These are phyloP conservation scores for Polyplosphaeria fusca DNA, from an alignment of 495 filamentous ascomycete species.

Conservation along the genomic window DNA sequence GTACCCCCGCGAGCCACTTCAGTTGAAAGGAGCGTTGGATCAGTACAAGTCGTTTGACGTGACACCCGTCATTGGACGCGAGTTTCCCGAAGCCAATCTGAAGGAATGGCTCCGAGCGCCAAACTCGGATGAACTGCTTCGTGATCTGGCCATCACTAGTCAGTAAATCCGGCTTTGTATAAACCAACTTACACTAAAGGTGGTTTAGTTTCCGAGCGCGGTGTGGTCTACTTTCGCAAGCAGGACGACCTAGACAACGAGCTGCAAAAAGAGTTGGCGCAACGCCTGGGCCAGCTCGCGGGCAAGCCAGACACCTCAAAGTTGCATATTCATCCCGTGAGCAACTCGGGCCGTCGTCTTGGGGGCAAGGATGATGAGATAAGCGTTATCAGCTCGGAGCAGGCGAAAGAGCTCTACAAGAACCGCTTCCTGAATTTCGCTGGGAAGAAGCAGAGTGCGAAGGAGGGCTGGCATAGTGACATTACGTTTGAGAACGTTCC, in stretches of 20 bases:
- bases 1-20: conserved; percentile 41
- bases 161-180: conserved; percentile 19
- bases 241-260: conserved; percentile 65
- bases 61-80: conserved; percentile 65
- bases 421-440: conserved; percentile 15
- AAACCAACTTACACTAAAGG: neutral
- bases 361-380: conserved; percentile 67
- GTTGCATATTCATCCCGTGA: conserved; percentile 71
- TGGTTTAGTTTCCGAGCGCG: conserved; percentile 66
- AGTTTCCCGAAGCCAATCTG: conserved; percentile 59
- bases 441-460: conserved; percentile 33
- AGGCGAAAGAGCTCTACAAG: conserved; percentile 49
- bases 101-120: conserved; percentile 57
- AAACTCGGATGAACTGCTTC: conserved; percentile 64
- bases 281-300: conserved; percentile 61
- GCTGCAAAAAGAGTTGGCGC: conserved; percentile 64
- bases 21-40: conserved; percentile 54
- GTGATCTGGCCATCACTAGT: conserved; percentile 67
- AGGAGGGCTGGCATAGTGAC: conserved; percentile 38
- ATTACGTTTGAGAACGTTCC: conserved; percentile 43
- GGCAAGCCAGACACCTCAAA: conserved; percentile 45
- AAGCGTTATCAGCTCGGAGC: conserved; percentile 63
- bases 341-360: conserved; percentile 58
- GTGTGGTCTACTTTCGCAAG: conserved; percentile 78
- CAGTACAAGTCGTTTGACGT: conserved; percentile 59